Conservation (phyloP, 2,329 filamentous ascomycete species). For the Mycosphaerella sp. region DNA sequence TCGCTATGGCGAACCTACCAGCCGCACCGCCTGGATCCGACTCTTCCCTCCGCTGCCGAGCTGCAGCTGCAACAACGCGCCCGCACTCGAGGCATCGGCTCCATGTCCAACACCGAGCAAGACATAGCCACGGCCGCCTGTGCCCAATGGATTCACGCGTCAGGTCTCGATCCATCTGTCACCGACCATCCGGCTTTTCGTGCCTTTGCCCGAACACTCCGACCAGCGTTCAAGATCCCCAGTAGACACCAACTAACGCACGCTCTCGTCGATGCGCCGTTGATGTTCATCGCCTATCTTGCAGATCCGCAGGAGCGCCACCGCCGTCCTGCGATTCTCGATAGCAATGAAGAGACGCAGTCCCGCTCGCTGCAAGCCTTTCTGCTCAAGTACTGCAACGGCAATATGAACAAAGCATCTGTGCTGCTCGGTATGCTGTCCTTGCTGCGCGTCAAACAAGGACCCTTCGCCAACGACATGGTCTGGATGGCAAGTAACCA, state of each 20-base stretch:
- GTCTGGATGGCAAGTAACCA: conserved; percentile 25
- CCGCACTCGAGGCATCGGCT: conserved; percentile 22
- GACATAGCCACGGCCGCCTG: conserved; percentile 23
- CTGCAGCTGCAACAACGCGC: conserved; percentile 24
- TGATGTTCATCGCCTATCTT: conserved; percentile 26
- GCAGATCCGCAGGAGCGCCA: conserved; percentile 24
- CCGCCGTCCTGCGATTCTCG: conserved; percentile 22
- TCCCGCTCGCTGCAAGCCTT: conserved; percentile 24
- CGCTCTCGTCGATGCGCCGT: conserved; percentile 22
- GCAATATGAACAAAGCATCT: conserved; percentile 17
- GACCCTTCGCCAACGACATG: conserved; percentile 24
- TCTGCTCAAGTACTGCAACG: conserved; percentile 24
- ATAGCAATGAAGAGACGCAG: conserved; percentile 23
- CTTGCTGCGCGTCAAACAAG: conserved; percentile 23
- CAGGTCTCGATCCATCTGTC: conserved; percentile 15
- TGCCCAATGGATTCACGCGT: conserved; percentile 23
- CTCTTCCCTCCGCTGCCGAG: conserved; percentile 22
- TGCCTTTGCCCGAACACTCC: conserved; percentile 20
- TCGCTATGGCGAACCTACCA: conserved; percentile 24
- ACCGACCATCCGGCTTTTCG: conserved; percentile 24
- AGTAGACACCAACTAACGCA: conserved; percentile 22
- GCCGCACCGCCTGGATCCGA: conserved; percentile 24
- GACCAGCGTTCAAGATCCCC: conserved; percentile 23
- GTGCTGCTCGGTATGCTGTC: conserved; percentile 21
- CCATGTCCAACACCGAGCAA: conserved; percentile 22